Evolutionary conservation across 2,329 filamentous ascomycete genomes (phyloP).

Genomic region (Fusarium longipes): DNA sequence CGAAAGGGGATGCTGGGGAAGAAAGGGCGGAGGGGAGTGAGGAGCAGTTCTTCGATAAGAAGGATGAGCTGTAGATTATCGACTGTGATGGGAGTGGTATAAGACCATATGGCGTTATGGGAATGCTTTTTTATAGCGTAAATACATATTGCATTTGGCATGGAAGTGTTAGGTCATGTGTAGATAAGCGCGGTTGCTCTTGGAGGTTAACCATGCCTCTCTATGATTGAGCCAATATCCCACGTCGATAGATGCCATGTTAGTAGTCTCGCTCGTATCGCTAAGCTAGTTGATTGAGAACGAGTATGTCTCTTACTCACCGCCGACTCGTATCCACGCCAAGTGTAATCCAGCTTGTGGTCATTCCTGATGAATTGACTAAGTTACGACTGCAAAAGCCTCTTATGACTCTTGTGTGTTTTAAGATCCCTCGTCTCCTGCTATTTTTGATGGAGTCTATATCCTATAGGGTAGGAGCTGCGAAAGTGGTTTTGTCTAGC

Average conservation of each 20-base stretch:
- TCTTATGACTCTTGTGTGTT: neutral
- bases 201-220: neutral
- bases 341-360: no score
- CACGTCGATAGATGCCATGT: no score
- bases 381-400: no score
- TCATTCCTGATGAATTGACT: no score
- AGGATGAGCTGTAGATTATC: conserved; percentile 53
- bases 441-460: neutral
- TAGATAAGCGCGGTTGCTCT: neutral
- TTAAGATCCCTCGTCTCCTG: no score
- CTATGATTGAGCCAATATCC: neutral
- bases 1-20: conserved; percentile 39
- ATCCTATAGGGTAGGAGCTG: neutral
- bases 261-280: no score
- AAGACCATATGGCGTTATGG: conserved; percentile 27
- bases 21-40: conserved; percentile 24
- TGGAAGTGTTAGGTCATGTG: neutral
- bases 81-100: conserved; percentile 57
- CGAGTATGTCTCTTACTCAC: neutral
- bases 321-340: no score
- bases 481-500: neutral
- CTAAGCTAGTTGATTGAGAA: no score
- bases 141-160: neutral
- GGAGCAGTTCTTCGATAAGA: conserved; percentile 33
- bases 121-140: conserved; percentile 1